phyloP scores from a whole-genome alignment of 106 monocot genomes.

The Gastrodia elata region DNA sequence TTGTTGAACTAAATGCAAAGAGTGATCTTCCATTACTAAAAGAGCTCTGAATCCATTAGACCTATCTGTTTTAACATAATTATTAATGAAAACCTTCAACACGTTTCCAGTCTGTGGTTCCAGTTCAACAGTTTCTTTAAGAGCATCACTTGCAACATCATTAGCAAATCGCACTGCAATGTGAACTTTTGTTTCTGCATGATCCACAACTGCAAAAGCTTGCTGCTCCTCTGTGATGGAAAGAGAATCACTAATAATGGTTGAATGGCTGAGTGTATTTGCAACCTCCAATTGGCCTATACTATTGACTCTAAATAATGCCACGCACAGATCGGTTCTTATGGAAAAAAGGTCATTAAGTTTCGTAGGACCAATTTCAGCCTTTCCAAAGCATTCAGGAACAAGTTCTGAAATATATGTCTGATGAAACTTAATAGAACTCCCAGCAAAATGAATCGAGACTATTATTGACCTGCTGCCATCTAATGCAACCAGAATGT shows the following conservation, averaged over 20 bases:
- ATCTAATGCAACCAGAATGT: conserved; percentile 74
- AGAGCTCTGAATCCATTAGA: conserved; percentile 92
- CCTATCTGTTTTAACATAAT: conserved; percentile 78
- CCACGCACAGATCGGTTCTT: conserved; percentile 30
- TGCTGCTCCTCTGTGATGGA: conserved; percentile 46
- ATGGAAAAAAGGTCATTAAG: conserved; percentile 49
- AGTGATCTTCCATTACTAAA: conserved; percentile 96
- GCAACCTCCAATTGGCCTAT: conserved; percentile 35
- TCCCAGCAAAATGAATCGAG: conserved; percentile 35
- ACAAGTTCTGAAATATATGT: conserved; percentile 60
- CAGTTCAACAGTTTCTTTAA: conserved; percentile 51
- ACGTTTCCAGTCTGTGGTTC: conserved; percentile 51
- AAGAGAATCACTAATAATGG: conserved; percentile 61
- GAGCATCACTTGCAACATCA: conserved; percentile 30
- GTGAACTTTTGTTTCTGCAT: conserved; percentile 36
- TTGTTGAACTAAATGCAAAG: conserved; percentile 78
- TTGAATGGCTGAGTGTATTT: conserved; percentile 38
- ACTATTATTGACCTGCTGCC: conserved; percentile 44
- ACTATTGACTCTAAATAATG: conserved; percentile 42
- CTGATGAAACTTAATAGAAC: conserved; percentile 35
- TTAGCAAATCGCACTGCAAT: conserved; percentile 48
- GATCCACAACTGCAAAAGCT: conserved; percentile 60
- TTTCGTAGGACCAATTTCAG: conserved; percentile 47
- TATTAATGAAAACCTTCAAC: conserved; percentile 86
- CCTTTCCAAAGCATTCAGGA: conserved; percentile 40